Evolutionary conservation across 371 early-diverging fungal species (phyloP).

Genomic region (Vairimorpha apis): DNA sequence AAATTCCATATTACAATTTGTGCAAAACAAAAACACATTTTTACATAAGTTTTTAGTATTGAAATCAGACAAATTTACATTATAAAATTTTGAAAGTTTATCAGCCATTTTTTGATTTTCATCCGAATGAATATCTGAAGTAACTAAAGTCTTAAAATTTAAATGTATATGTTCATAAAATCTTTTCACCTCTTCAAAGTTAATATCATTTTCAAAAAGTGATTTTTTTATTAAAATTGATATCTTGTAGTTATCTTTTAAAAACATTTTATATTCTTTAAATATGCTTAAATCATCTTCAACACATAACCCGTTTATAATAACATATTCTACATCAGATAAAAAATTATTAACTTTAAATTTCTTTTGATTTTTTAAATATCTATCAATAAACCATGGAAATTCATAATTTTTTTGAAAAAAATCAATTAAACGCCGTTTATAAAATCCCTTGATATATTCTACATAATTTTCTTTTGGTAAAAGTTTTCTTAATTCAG

Average conservation of each 20-base stretch:
- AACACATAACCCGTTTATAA: neutral
- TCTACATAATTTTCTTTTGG: constrained; percentile 23
- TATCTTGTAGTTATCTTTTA: too few species aligned
- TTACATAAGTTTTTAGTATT: neutral
- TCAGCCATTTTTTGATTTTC: too few species aligned
- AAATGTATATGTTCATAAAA: too few species aligned
- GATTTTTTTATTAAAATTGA: too few species aligned
- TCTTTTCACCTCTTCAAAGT: too few species aligned
- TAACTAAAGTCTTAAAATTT: too few species aligned
- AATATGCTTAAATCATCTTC: neutral
- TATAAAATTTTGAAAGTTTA: neutral
- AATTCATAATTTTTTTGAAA: constrained; percentile 16
- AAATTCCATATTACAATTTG: constrained; percentile 24
- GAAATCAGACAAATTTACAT: neutral
- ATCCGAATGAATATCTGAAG: too few species aligned
- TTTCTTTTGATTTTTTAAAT: neutral
- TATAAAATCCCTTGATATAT: constrained; percentile 20
- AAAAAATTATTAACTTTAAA: neutral
- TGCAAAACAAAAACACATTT: constrained; percentile 24
- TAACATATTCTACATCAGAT: neutral
- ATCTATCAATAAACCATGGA: constrained; percentile 24
- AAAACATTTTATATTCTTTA: too few species aligned
- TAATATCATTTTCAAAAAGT: too few species aligned
- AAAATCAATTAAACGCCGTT: constrained; percentile 18
- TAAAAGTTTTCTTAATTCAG: constrained; percentile 9